Conservation (phyloP, 257 asterid species). For the Fraxinus anomala region DNA sequence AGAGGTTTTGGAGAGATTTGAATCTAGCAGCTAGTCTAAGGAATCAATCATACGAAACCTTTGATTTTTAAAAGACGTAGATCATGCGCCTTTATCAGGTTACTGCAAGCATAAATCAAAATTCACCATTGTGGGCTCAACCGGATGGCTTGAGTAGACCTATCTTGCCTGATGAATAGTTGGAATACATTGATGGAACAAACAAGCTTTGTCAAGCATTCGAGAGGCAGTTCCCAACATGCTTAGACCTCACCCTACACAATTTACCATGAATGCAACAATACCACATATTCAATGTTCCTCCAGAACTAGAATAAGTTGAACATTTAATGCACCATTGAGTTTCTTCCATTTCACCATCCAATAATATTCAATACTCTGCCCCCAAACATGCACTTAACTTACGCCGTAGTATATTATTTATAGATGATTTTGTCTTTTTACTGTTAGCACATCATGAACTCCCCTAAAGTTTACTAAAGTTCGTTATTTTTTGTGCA, state of each 20-base stretch:
- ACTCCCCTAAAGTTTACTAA: neutral
- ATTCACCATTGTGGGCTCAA: no score
- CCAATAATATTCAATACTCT: neutral
- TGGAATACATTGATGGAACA: neutral
- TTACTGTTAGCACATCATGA: neutral
- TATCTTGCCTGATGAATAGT: neutral
- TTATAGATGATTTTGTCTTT: neutral
- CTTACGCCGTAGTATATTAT: neutral
- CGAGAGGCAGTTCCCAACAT: neutral
- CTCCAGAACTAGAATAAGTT: neutral
- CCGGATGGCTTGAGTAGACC: no score
- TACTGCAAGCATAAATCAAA: no score
- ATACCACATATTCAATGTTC: no score
- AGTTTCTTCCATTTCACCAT: no score
- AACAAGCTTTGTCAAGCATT: neutral
- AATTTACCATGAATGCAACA: neutral
- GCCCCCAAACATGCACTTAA: neutral
- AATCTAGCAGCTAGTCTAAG: no score
- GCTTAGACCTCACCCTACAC: neutral
- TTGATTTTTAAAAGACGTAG: no score
- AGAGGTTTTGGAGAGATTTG: no score
- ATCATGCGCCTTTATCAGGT: no score
- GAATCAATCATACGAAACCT: no score
- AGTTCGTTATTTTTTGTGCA: neutral
- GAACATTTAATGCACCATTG: neutral